Evolutionary conservation across 495 filamentous ascomycete genomes (phyloP).

Genomic region (Haplographium delicatum): DNA sequence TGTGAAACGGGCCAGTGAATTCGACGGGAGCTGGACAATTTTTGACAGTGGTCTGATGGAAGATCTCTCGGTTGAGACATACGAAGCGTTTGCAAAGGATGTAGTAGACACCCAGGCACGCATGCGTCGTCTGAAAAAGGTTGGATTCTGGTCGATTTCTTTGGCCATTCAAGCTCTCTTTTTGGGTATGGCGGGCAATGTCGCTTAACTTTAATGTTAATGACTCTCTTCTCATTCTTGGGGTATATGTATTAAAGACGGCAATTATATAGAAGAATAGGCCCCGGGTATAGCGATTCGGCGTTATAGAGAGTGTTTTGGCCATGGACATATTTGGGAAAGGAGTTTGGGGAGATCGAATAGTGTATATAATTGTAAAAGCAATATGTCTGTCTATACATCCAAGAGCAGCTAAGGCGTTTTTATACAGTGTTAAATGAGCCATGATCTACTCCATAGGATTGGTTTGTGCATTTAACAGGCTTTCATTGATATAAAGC

Average conservation of each 20-base stretch:
- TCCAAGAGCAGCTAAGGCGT: no score
- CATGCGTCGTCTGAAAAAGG: constrained; percentile 85
- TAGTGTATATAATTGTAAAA: no score
- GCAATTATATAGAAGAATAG: constrained; percentile 9
- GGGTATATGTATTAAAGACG: constrained; percentile 8
- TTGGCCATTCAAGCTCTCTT: constrained; percentile 90
- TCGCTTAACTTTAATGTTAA: constrained; percentile 49
- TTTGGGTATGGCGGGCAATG: constrained; percentile 86
- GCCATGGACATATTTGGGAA: no score
- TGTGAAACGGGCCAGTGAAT: constrained; percentile 79
- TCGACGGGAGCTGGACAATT: constrained; percentile 93
- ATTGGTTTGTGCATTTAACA: no score
- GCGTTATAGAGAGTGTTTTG: no score
- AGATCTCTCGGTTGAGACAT: constrained; percentile 89
- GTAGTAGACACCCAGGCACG: constrained; percentile 81
- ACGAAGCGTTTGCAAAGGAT: constrained; percentile 84
- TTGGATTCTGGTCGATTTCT: constrained; percentile 92
- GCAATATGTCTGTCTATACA: no score
- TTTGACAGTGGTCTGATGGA: constrained; percentile 94
- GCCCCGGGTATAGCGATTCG: no score
- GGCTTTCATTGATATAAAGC: no score
- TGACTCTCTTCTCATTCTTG: constrained; percentile 5
- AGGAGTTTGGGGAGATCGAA: no score
- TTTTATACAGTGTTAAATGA: no score
- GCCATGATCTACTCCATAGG: no score